Evolutionary conservation across 345 rosid species (phyloP).

Genomic region (Corchorus olitorius): DNA sequence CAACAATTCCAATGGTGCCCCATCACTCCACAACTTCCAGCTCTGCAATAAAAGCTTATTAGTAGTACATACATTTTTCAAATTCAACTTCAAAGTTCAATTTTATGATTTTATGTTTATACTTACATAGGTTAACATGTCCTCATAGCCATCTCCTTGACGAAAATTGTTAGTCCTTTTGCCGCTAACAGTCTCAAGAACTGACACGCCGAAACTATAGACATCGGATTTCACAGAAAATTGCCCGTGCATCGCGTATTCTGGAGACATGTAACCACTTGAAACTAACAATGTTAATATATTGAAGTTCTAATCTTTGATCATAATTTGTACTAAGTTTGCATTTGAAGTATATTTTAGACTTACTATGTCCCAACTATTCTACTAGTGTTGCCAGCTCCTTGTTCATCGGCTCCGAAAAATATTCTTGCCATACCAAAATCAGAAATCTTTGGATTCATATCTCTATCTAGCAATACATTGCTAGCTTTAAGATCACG

Average conservation of each 20-base stretch:
- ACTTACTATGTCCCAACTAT: slow-evolving; percentile 33
- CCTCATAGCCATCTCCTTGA: slow-evolving; percentile 15
- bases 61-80: too few species aligned
- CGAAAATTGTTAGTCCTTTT: slow-evolving; percentile 29
- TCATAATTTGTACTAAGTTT: too few species aligned
- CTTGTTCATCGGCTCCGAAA: slow-evolving; percentile 16
- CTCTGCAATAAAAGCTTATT: slow-evolving; percentile 18
- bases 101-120: not conserved
- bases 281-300: not conserved
- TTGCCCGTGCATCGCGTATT: slow-evolving; percentile 42
- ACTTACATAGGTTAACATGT: slow-evolving; percentile 45
- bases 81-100: not conserved
- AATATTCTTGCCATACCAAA: slow-evolving; percentile 34
- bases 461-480: slow-evolving; percentile 25
- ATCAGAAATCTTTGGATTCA: slow-evolving; percentile 39
- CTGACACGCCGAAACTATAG: slow-evolving; percentile 44
- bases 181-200: slow-evolving; percentile 46
- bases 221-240: slow-evolving; percentile 47
- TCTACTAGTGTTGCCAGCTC: slow-evolving; percentile 22
- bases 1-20: slow-evolving; percentile 31
- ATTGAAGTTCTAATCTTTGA: too few species aligned
- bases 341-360: too few species aligned
- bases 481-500: slow-evolving; percentile 33
- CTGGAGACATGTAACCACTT: slow-evolving; percentile 51
- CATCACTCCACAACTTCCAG: slow-evolving; percentile 43